Evolutionary conservation across 768 basidiomycete genomes (phyloP).

Genomic region (Neoboletus brunneissimus): DNA sequence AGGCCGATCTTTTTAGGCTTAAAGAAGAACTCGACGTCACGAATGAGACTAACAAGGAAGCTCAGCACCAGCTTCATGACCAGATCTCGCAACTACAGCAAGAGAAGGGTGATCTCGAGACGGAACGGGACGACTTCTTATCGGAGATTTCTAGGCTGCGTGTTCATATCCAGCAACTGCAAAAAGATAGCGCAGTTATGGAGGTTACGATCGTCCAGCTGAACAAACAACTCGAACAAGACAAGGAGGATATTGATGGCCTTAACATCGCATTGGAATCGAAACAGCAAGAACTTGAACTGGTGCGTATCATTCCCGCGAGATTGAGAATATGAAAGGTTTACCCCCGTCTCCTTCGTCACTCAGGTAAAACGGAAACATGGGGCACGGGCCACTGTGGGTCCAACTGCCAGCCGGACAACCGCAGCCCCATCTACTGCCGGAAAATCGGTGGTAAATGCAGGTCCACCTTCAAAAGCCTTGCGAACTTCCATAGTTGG

Average conservation of each 20-base stretch:
- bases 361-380: slow-evolving; percentile 61
- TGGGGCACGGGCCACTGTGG: slow-evolving; percentile 54
- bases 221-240: slow-evolving; percentile 59
- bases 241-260: slow-evolving; percentile 77
- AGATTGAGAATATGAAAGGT: not conserved
- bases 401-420: slow-evolving; percentile 54
- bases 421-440: slow-evolving; percentile 33
- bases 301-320: slow-evolving; percentile 49
- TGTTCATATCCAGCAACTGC: slow-evolving; percentile 62
- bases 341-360: slow-evolving; percentile 3
- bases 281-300: slow-evolving; percentile 90
- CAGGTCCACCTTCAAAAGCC: slow-evolving; percentile 47
- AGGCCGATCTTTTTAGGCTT: too few species aligned
- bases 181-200: slow-evolving; percentile 80
- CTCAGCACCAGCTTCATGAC: not conserved
- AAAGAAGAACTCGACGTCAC: too few species aligned
- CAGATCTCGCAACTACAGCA: slow-evolving; percentile 10
- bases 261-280: slow-evolving; percentile 90
- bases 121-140: slow-evolving; percentile 28
- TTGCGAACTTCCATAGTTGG: slow-evolving; percentile 33
- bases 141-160: slow-evolving; percentile 61
- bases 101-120: slow-evolving; percentile 60
- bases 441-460: slow-evolving; percentile 38
- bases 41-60: too few species aligned
- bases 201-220: slow-evolving; percentile 78